Conservation (phyloP, 176 grass and related monocot species). For the Aechmea fasciata region DNA sequence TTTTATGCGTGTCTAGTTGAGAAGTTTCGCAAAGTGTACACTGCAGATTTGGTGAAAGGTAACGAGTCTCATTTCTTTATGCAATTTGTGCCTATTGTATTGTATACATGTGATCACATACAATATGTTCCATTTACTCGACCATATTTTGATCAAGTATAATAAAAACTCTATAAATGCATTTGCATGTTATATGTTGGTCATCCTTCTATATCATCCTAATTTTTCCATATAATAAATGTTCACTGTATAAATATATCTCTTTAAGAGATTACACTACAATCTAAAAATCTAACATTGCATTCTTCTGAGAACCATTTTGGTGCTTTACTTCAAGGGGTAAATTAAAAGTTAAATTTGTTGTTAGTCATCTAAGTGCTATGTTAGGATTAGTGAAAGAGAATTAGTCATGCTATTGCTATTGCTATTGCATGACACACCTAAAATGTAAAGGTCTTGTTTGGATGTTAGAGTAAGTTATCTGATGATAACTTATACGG, state of each 20-base stretch:
- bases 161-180: not conserved
- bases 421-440: not conserved
- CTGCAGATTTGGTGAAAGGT: slow-evolving; percentile 62
- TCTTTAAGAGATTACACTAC: not conserved
- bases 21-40: slow-evolving; percentile 66
- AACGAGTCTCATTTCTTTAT: slow-evolving; percentile 12
- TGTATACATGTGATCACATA: not conserved
- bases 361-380: not conserved
- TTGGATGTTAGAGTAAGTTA: no score
- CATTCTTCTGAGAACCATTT: not conserved
- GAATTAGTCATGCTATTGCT: not conserved
- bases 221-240: not conserved
- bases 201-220: not conserved
- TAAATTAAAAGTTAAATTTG: not conserved
- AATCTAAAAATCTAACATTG: not conserved
- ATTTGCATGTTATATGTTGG: not conserved
- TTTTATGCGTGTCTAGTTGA: slow-evolving; percentile 82
- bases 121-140: slow-evolving; percentile 1
- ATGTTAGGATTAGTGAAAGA: not conserved
- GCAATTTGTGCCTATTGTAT: not conserved
- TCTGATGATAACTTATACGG: no score
- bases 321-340: not conserved
- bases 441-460: not conserved
- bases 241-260: not conserved
- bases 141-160: not conserved